Conservation (phyloP, 345 rosid genomes). For the Reutealis trisperma region DNA sequence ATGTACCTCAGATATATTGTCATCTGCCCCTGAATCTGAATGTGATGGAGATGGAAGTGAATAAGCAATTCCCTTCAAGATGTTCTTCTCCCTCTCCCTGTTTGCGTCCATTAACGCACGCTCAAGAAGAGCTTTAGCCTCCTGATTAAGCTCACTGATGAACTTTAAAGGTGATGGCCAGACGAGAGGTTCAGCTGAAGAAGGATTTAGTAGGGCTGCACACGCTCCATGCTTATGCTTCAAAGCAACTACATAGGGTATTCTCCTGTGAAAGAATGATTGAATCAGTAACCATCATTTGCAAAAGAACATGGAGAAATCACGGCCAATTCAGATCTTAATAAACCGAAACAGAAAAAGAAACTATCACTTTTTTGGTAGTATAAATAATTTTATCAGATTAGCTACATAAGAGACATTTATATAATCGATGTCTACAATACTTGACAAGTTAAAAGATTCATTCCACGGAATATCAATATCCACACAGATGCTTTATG, state of each 20-base stretch:
- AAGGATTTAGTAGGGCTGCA: conserved; percentile 85
- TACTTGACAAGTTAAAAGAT: neutral
- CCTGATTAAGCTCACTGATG: conserved; percentile 86
- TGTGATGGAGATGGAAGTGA: conserved; percentile 64
- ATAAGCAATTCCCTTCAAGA: conserved; percentile 65
- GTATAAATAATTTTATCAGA: neutral
- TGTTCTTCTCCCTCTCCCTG: conserved; percentile 79
- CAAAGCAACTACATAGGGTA: conserved; percentile 77
- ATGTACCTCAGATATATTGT: conserved; percentile 82
- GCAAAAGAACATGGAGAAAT: neutral
- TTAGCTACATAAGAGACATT: neutral
- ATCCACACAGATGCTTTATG: neutral
- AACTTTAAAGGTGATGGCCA: conserved; percentile 99
- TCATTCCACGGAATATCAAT: neutral
- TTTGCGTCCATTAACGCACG: conserved; percentile 87
- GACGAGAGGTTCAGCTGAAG: conserved; percentile 93
- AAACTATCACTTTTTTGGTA: neutral
- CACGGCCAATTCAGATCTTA: neutral
- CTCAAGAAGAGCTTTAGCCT: conserved; percentile 78
- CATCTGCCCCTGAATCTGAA: conserved; percentile 66
- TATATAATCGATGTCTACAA: neutral
- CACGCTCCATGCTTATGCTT: conserved; percentile 82
- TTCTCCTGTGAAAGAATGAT: conserved; percentile 58
- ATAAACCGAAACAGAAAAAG: neutral
- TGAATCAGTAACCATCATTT: neutral